A percentile compares a stretch with the other conserved stretches of the same genome.
phyloP scores from a whole-genome alignment of 495 filamentous ascomycete species.

The Aspergillus saccharolyticus region DNA sequence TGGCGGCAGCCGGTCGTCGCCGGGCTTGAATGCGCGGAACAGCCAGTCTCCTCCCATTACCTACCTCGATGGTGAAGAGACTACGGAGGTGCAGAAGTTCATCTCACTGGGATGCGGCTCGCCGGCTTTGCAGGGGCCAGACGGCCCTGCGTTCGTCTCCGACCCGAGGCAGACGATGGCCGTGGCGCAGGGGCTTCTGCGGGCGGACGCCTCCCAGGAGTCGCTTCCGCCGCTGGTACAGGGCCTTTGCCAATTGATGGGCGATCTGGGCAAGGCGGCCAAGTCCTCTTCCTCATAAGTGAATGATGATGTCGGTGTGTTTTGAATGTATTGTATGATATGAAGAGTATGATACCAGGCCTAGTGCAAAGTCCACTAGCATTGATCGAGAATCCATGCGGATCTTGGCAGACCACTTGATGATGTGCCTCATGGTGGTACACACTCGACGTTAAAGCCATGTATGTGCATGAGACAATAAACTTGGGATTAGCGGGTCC shows the following conservation, averaged over 20 bases:
- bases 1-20: conserved; percentile 4
- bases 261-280: conserved; percentile 37
- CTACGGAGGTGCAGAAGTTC: conserved; percentile 40
- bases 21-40: neutral
- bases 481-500: too few relatives aligned
- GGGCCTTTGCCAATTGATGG: conserved; percentile 52
- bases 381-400: too few relatives aligned
- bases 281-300: neutral
- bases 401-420: too few relatives aligned
- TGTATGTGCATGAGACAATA: too few relatives aligned
- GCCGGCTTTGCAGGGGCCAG: conserved; percentile 35
- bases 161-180: conserved; percentile 25
- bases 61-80: conserved; percentile 46
- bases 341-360: neutral
- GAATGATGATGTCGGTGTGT: neutral
- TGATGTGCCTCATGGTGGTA: too few relatives aligned
- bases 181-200: conserved; percentile 21
- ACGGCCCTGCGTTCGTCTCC: conserved; percentile 20
- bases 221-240: conserved; percentile 44
- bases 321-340: conserved; percentile 5
- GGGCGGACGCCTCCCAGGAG: conserved; percentile 22
- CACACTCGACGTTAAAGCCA: too few relatives aligned
- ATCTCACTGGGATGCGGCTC: conserved; percentile 41
- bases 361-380: too few relatives aligned
- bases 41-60: conserved; percentile 22